Conservation (phyloP, 2,329 filamentous ascomycete genomes). For the Fusarium burgessii region DNA sequence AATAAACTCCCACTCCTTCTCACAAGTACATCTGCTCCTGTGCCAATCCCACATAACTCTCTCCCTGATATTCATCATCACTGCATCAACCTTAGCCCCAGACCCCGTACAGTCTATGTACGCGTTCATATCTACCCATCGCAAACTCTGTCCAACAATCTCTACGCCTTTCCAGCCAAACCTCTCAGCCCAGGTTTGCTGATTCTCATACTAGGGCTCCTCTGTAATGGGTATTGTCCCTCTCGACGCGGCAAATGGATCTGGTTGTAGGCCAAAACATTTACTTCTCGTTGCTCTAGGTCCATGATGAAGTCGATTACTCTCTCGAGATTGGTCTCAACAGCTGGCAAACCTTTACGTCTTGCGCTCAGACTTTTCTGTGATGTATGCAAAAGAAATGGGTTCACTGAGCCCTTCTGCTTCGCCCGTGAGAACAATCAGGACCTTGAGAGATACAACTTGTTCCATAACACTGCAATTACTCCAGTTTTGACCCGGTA, state of each 20-base stretch:
- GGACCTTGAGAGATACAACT: neutral
- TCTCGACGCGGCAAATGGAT: neutral
- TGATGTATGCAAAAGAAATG: slow-evolving; percentile 1
- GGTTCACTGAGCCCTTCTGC: slow-evolving; percentile 5
- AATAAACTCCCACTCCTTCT: neutral
- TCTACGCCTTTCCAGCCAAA: neutral
- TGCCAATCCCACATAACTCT: neutral
- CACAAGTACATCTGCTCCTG: neutral
- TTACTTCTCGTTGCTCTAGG: neutral
- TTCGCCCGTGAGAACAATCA: slow-evolving; percentile 4
- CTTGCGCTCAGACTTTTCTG: neutral
- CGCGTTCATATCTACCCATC: neutral
- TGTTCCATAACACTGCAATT: neutral
- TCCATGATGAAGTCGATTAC: neutral
- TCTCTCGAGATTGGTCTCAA: neutral
- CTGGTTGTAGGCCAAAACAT: neutral
- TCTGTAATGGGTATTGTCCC: neutral
- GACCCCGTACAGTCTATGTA: neutral
- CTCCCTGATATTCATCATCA: neutral
- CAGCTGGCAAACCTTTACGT: neutral
- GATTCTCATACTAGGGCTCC: neutral
- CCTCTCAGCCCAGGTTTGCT: fast-evolving
- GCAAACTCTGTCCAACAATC: neutral
- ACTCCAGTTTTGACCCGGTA: neutral
- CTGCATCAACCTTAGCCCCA: neutral